Evolutionary conservation across 148 eudicot genomes (phyloP).

Genomic region (Fagopyrum esculentum): DNA sequence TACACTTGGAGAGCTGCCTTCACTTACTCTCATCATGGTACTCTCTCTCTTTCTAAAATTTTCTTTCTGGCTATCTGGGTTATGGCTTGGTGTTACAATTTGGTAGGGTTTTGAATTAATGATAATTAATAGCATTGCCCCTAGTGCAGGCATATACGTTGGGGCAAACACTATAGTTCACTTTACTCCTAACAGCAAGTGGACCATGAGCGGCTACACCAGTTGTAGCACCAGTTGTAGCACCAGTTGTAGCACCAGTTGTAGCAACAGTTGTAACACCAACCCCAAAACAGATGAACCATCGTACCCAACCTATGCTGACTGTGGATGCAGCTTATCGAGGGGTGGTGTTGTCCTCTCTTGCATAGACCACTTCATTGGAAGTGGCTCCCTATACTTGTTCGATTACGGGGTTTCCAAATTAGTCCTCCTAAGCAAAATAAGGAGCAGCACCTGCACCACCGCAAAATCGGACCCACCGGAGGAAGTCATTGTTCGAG

Average conservation of each 20-base stretch:
- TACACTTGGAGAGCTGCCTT: slow-evolving; percentile 95
- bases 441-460: slow-evolving; percentile 94
- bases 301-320: slow-evolving; percentile 44
- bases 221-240: too few species aligned
- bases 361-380: slow-evolving; percentile 82
- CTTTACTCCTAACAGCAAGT: slow-evolving; percentile 43
- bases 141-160: slow-evolving; percentile 65
- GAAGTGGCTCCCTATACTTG: slow-evolving; percentile 62
- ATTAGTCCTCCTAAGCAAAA: slow-evolving; percentile 62
- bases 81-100: neutral
- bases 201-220: slow-evolving; percentile 27
- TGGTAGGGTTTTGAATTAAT: neutral
- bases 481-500: slow-evolving; percentile 55
- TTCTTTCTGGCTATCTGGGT: too few species aligned
- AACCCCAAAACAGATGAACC: too few species aligned
- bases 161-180: slow-evolving; percentile 95
- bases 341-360: slow-evolving; percentile 68
- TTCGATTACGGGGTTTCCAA: slow-evolving; percentile 79
- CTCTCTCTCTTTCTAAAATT: neutral
- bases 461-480: slow-evolving; percentile 65
- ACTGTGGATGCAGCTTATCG: slow-evolving; percentile 79
- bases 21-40: slow-evolving; percentile 95
- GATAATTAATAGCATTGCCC: neutral
- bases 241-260: too few species aligned
- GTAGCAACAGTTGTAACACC: too few species aligned